Conservation (phyloP, 1,284 basidiomycete species). For the Malassezia arunalokei region DNA sequence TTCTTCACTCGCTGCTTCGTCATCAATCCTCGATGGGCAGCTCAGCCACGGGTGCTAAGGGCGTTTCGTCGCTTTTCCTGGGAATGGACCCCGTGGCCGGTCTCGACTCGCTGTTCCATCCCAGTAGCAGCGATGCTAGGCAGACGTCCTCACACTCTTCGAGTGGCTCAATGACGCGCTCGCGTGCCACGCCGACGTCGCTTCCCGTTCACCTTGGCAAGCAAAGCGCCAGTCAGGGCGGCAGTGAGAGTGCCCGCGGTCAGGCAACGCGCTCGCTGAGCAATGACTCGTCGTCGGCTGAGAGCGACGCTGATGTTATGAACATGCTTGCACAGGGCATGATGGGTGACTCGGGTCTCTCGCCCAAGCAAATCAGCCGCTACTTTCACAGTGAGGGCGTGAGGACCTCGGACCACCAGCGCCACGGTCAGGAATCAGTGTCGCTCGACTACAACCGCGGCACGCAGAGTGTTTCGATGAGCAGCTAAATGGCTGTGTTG, state of each 20-base stretch:
- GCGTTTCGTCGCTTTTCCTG: neutral
- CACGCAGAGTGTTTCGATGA: constrained; percentile 7
- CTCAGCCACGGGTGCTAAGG: neutral
- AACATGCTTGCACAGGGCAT: constrained; percentile 10
- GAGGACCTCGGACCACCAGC: neutral
- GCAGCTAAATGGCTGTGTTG: constrained; percentile 4
- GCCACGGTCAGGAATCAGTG: constrained; percentile 2
- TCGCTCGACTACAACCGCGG: constrained; percentile 6
- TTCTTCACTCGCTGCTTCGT: neutral
- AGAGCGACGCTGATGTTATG: neutral
- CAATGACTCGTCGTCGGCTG: neutral
- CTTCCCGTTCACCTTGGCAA: neutral
- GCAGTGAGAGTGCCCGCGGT: neutral
- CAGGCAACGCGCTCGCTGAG: neutral
- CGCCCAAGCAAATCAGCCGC: constrained; percentile 9
- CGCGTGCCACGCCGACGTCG: neutral
- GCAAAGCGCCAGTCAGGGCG: neutral
- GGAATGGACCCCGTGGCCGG: constrained; percentile 5
- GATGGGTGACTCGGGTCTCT: constrained; percentile 11
- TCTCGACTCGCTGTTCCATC: neutral
- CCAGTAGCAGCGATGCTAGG: neutral
- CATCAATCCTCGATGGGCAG: neutral
- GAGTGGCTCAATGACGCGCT: neutral
- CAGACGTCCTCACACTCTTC: neutral
- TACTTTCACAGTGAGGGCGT: neutral